Evolutionary conservation across 257 asterid genomes (phyloP).

Genomic region (Echites panduratus): DNA sequence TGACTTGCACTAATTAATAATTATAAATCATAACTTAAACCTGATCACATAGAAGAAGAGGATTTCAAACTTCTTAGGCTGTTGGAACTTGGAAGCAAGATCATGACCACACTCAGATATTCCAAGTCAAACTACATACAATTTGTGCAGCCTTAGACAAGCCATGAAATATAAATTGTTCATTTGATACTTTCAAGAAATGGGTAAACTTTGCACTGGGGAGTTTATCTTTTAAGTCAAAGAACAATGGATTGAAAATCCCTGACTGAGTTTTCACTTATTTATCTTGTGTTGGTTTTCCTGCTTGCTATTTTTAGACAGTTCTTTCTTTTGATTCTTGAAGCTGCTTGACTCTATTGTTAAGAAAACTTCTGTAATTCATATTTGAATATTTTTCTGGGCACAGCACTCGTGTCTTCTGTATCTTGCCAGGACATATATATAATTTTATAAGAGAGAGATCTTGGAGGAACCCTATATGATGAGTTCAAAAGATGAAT

Average conservation of each 20-base stretch:
- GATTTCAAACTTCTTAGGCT: background rate
- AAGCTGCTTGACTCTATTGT: background rate
- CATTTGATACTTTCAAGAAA: background rate
- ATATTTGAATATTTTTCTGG: constrained; percentile 2
- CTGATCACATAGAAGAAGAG: background rate
- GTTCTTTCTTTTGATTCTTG: background rate
- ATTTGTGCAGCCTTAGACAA: background rate
- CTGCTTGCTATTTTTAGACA: background rate
- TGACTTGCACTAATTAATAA: background rate
- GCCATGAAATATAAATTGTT: background rate
- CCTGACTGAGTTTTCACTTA: background rate
- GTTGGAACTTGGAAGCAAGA: background rate
- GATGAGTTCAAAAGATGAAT: background rate
- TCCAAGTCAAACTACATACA: background rate
- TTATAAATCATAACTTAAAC: background rate
- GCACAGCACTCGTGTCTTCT: background rate
- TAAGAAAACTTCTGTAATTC: background rate
- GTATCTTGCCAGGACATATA: background rate
- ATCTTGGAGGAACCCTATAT: constrained; percentile 10
- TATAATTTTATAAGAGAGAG: no score
- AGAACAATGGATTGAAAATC: background rate
- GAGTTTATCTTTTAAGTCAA: background rate
- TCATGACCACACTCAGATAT: background rate
- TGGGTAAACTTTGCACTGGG: background rate
- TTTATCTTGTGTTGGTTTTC: background rate